Evolutionary conservation across 345 rosid genomes (phyloP).

Genomic region (Limnanthes douglasii): DNA sequence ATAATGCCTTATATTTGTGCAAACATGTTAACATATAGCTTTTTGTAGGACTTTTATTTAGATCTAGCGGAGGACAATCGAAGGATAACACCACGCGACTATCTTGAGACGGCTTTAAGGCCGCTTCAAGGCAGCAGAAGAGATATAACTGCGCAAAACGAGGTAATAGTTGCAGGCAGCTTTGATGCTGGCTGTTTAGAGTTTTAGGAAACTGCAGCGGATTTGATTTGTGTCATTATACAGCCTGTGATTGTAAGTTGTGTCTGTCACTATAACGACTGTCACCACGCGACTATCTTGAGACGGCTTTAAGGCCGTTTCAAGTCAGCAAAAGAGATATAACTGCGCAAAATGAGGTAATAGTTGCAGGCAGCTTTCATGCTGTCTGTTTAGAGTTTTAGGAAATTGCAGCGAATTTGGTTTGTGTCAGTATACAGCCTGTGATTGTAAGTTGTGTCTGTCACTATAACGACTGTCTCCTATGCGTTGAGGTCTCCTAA

Average conservation of each 20-base stretch:
- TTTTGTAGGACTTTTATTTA: constrained; percentile 79
- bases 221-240: background rate
- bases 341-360: too few relatives aligned
- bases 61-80: constrained; percentile 72
- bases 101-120: constrained; percentile 82
- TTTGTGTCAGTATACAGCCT: too few relatives aligned
- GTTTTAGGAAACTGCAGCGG: constrained; percentile 1
- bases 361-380: too few relatives aligned
- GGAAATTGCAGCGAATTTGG: too few relatives aligned
- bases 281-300: too few relatives aligned
- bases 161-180: constrained; percentile 32
- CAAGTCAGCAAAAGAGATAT: too few relatives aligned
- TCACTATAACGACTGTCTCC: too few relatives aligned
- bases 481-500: too few relatives aligned
- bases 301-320: too few relatives aligned
- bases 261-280: too few relatives aligned
- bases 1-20: background rate
- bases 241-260: background rate
- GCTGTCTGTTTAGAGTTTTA: too few relatives aligned
- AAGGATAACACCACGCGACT: constrained; percentile 89
- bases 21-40: constrained; percentile 3
- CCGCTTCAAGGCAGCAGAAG: constrained; percentile 70
- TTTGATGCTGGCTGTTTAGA: background rate
- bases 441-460: too few relatives aligned
- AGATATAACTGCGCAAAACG: constrained; percentile 82